Percentiles rank a stretch among this genome's conserved stretches.
phyloP scores from a whole-genome alignment of 139 green algal species.

The Chlorella sorokiniana region DNA sequence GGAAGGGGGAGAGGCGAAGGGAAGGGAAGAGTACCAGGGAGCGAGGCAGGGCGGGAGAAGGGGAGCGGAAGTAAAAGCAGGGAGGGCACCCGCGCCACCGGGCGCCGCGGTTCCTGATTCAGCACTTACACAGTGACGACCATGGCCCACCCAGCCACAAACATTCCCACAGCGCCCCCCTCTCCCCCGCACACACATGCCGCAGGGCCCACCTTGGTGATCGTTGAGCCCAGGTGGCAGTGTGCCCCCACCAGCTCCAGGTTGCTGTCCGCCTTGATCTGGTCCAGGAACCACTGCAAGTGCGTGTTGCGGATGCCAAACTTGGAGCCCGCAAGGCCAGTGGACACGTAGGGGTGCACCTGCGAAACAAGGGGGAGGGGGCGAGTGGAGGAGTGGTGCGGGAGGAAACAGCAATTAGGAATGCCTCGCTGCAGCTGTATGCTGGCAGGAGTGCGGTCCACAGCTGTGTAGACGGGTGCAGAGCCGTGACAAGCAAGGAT shows the following conservation, averaged over 20 bases:
- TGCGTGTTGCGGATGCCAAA: slow-evolving; percentile 98
- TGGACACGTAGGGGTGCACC: slow-evolving; percentile 97
- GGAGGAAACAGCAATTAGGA: not conserved
- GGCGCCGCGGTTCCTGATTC: too few relatives aligned
- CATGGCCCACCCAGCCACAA: not conserved
- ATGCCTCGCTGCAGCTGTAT: not conserved
- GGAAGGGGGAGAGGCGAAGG: too few relatives aligned
- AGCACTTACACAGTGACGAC: too few relatives aligned
- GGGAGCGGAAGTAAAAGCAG: too few relatives aligned
- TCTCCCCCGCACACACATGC: not conserved
- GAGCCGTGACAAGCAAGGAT: too few relatives aligned
- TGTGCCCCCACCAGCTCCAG: slow-evolving; percentile 94
- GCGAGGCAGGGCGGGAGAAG: too few relatives aligned
- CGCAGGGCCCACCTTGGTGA: slow-evolving; percentile 77
- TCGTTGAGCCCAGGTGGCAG: slow-evolving; percentile 95
- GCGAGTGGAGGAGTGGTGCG: too few relatives aligned
- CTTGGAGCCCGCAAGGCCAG: slow-evolving; percentile 93
- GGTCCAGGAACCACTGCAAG: slow-evolving; percentile 74
- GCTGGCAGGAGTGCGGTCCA: too few relatives aligned
- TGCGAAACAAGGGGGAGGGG: not conserved
- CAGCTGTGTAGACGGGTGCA: too few relatives aligned
- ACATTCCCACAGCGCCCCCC: not conserved
- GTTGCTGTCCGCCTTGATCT: slow-evolving; percentile 76
- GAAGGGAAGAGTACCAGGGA: too few relatives aligned
- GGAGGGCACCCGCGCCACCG: too few relatives aligned